phyloP scores from a whole-genome alignment of 371 early-diverging fungal species.

The Mucor irregularis region DNA sequence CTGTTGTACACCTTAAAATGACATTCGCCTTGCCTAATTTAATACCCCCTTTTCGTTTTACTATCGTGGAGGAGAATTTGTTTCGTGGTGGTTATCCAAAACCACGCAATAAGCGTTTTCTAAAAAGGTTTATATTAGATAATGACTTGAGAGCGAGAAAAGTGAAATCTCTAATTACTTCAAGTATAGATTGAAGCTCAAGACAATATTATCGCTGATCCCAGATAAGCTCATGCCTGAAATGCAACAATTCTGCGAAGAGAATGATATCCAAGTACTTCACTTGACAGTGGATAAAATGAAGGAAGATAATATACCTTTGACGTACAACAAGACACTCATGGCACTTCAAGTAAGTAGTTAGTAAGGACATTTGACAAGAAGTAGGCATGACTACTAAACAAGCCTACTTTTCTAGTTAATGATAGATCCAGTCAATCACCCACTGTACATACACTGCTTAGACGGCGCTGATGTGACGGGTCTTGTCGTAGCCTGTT shows the following conservation, averaged over 20 bases:
- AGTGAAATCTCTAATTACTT: neutral
- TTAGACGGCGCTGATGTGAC: conserved; percentile 91
- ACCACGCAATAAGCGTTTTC: conserved; percentile 80
- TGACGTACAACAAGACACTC: conserved; percentile 76
- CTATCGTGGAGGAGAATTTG: conserved; percentile 76
- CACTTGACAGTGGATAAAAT: conserved; percentile 81
- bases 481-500: conserved; percentile 79
- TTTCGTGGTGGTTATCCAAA: conserved; percentile 90
- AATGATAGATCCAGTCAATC: conserved; percentile 72
- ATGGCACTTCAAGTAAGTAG: conserved; percentile 67
- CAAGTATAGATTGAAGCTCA: conserved; percentile 63
- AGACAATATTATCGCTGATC: conserved; percentile 84
- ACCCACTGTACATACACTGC: conserved; percentile 89
- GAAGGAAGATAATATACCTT: conserved; percentile 84
- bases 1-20: too few species aligned
- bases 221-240: conserved; percentile 72
- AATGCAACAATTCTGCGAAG: conserved; percentile 65
- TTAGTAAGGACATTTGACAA: too few species aligned
- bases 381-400: neutral
- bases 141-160: neutral
- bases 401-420: conserved; percentile 56
- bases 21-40: conserved; percentile 62
- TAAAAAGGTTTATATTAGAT: conserved; percentile 55
- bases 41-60: conserved; percentile 86
- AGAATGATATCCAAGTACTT: conserved; percentile 67